Base-by-base conservation (phyloP, 2,329 filamentous ascomycete genomes). In the Ascochyta rabiei region DNA sequence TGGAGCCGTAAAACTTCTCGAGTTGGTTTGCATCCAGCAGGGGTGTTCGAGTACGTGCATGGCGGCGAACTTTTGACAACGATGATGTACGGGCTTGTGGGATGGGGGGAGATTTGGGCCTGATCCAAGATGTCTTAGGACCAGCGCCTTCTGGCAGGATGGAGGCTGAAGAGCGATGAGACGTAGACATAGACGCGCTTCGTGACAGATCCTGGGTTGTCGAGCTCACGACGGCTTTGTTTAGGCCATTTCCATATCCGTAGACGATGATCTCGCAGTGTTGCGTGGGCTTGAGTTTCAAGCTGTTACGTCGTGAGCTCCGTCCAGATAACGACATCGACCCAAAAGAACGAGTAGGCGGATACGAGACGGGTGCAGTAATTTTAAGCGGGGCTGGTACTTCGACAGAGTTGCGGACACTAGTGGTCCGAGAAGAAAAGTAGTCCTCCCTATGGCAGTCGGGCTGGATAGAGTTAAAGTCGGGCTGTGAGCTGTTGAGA, bases 401-500 rank as follows among this genome's bases (percentile, higher is more conserved):
- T 13, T 76, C 73, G 15, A 69, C 59, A 18, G 65, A 69, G 9
- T 59, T 51, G 66, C 74, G 59, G 59, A 66, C 49, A 62, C 70
- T 64, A 26, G 48, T 21, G 18, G 57, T 47, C 18, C 56, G 60
- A 2, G 62, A 64, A 3, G 65, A 66, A 31, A 75, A 73, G 44
- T 75, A 76, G 43, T 74, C 76, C 34, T 78, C 74, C 19, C 72
- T 74, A 45, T 80, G 75, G 54, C 79, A 81, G 43, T 81, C 79
- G 2, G 79, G 79, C 38, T 77, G 71, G 9, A 81, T 79, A 1
- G 67, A 35, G 15, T 48, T 23, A 46, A 49, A 9, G 12, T 34
- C 21, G 39, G 34, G 24, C 40, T 54, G 16, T n/a, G 61, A 52
- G 18, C 57, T 56, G 4, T 49, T 61, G 7, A 60, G 44, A 19